Evolutionary conservation across 2,329 filamentous ascomycete species (phyloP).

Genomic region (Shiraia bambusicola): DNA sequence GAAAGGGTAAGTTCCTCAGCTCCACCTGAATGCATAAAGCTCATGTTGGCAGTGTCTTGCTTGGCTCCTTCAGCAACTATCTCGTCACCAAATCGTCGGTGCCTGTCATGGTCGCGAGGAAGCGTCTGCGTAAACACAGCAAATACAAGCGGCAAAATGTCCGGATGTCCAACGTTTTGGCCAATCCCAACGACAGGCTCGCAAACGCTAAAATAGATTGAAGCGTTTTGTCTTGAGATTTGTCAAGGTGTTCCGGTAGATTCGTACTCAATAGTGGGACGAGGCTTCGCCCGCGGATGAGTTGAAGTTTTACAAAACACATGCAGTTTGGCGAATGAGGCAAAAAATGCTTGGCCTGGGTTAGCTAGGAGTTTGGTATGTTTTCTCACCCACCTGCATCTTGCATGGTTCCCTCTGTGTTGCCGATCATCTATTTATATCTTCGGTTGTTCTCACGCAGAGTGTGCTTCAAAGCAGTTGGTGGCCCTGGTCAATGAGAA

Average conservation of each 20-base stretch:
- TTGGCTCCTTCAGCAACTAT: constrained; percentile 97
- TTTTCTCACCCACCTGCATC: constrained; percentile 15
- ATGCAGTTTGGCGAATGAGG: constrained; percentile 32
- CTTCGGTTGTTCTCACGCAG: constrained; percentile 17
- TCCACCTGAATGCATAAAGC: constrained; percentile 12
- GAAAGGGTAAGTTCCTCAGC: constrained; percentile 70
- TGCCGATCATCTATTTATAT: constrained; percentile 14
- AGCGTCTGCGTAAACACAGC: constrained; percentile 82
- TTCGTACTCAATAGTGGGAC: constrained; percentile 10
- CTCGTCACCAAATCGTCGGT: constrained; percentile 95
- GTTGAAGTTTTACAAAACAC: constrained; percentile 33
- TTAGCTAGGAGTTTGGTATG: constrained; percentile 21
- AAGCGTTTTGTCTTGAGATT: constrained; percentile 29
- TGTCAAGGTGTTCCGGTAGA: constrained; percentile 34
- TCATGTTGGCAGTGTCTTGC: constrained; percentile 67
- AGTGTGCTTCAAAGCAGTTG: constrained; percentile 17
- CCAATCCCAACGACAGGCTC: constrained; percentile 66
- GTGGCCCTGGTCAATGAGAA: neutral
- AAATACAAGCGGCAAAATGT: constrained; percentile 73
- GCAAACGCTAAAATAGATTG: constrained; percentile 75
- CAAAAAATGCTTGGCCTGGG: constrained; percentile 21
- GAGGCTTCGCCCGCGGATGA: constrained; percentile 12
- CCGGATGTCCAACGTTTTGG: constrained; percentile 79
- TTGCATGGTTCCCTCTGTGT: constrained; percentile 14
- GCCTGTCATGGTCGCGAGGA: constrained; percentile 96